These are phyloP conservation scores for Talaromyces sp. DNA, from an alignment of 2,329 filamentous ascomycete species.

Conservation along the genomic window DNA sequence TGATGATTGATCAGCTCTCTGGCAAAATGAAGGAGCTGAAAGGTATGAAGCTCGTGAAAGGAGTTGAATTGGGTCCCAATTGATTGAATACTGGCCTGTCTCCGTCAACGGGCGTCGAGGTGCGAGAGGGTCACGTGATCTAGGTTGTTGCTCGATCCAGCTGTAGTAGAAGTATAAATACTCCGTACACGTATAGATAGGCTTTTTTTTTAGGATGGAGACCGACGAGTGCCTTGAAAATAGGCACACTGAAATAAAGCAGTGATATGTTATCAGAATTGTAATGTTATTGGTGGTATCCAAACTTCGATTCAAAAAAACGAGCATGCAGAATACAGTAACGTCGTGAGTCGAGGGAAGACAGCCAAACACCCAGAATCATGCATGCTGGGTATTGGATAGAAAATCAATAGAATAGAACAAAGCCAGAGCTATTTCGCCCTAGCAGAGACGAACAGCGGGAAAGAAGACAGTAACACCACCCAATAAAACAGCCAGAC, in stretches of 20 bases:
- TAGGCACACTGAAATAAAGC: too few relatives aligned
- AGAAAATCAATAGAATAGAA: slow-evolving; percentile 14
- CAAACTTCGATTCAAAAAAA: slow-evolving; percentile 15
- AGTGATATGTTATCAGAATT: too few relatives aligned
- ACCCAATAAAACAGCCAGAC: slow-evolving; percentile 19
- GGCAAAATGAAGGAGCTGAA: neutral
- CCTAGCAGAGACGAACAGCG: neutral
- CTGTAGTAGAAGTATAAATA: too few relatives aligned
- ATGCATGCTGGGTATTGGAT: slow-evolving; percentile 28
- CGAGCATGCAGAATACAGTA: slow-evolving; percentile 16
- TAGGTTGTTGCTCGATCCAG: too few relatives aligned
- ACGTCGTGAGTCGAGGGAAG: slow-evolving; percentile 9
- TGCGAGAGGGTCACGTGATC: neutral
- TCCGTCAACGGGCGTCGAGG: neutral
- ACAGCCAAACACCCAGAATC: slow-evolving; percentile 30
- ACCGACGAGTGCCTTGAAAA: too few relatives aligned
- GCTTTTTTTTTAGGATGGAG: too few relatives aligned
- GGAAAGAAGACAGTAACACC: slow-evolving; percentile 8
- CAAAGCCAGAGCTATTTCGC: neutral
- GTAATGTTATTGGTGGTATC: slow-evolving; percentile 21
- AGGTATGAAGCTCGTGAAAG: neutral
- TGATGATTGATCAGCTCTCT: neutral
- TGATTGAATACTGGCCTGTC: slow-evolving; percentile 1
- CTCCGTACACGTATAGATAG: too few relatives aligned
- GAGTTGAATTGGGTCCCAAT: neutral